Conservation (phyloP, 768 basidiomycete genomes). For the Lyophyllum shimeji region DNA sequence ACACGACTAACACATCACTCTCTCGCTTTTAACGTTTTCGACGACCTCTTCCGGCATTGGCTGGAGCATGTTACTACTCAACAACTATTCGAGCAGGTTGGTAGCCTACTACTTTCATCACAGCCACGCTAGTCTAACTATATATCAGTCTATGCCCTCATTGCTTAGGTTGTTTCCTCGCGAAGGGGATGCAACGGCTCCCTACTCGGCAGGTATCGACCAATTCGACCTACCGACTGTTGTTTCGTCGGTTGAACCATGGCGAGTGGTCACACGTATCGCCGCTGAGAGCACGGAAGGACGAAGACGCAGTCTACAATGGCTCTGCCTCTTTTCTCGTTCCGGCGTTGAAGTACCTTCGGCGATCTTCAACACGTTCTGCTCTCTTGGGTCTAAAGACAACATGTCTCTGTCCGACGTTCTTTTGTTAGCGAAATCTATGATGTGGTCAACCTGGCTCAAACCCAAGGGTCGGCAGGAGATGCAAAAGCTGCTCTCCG, state of each 20-base stretch:
- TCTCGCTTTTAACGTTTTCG: conserved; percentile 56
- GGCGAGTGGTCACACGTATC: conserved; percentile 46
- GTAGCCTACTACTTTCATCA: conserved; percentile 8
- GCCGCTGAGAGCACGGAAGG: conserved; percentile 43
- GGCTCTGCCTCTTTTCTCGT: conserved; percentile 59
- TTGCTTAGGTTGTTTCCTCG: conserved; percentile 58
- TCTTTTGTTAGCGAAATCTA: conserved; percentile 50
- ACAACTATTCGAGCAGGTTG: conserved; percentile 39
- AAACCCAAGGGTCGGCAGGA: conserved; percentile 58
- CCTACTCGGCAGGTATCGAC: conserved; percentile 36
- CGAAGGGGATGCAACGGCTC: conserved; percentile 44
- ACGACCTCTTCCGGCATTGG: conserved; percentile 61
- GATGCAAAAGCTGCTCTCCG: conserved; percentile 49
- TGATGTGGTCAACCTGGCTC: conserved; percentile 61
- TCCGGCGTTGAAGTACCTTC: conserved; percentile 68
- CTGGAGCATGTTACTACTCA: conserved; percentile 42
- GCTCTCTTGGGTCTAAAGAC: conserved; percentile 36
- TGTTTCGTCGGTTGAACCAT: conserved; percentile 45
- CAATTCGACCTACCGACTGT: conserved; percentile 27
- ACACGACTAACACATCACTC: conserved; percentile 52
- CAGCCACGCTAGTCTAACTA: neutral
- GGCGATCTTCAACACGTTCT: conserved; percentile 47
- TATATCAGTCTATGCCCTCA: conserved; percentile 46
- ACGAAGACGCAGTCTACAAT: conserved; percentile 48
- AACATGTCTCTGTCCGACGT: conserved; percentile 42